These are phyloP conservation scores for Ophiobolus disseminans DNA, from an alignment of 2,329 filamentous ascomycete genomes.

Conservation along the genomic window DNA sequence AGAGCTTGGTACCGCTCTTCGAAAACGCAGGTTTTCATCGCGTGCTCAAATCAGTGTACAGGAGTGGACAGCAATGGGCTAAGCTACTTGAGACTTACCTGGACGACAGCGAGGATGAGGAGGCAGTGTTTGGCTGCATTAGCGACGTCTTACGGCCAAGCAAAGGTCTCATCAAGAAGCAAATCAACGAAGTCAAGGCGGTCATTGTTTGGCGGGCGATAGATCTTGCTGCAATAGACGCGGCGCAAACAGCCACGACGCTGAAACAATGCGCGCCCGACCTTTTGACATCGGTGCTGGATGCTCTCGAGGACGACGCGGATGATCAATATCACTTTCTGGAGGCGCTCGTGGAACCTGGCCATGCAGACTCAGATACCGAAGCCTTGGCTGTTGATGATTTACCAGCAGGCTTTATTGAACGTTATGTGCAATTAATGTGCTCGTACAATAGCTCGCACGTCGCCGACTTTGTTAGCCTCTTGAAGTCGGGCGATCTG, in stretches of 20 bases:
- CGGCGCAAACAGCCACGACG: constrained; percentile 68
- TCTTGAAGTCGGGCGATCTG: constrained; percentile 78
- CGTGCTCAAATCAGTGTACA: constrained; percentile 89
- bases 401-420: constrained; percentile 67
- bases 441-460: constrained; percentile 82
- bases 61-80: constrained; percentile 77
- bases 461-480: constrained; percentile 83
- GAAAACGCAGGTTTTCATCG: constrained; percentile 84
- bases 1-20: constrained; percentile 77
- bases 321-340: constrained; percentile 79
- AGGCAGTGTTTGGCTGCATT: constrained; percentile 80
- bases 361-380: constrained; percentile 20
- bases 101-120: constrained; percentile 79
- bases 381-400: constrained; percentile 25
- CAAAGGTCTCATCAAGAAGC: constrained; percentile 70
- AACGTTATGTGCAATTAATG: constrained; percentile 89
- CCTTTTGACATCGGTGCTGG: constrained; percentile 71
- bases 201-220: constrained; percentile 71
- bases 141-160: constrained; percentile 73
- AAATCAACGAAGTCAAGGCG: constrained; percentile 72
- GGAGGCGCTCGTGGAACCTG: constrained; percentile 74
- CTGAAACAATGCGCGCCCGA: constrained; percentile 68
- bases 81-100: constrained; percentile 82
- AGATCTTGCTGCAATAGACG: constrained; percentile 72
- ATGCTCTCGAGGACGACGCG: constrained; percentile 65